These are phyloP conservation scores for Phaffia australis DNA, from an alignment of 768 basidiomycete species.

Conservation along the genomic window DNA sequence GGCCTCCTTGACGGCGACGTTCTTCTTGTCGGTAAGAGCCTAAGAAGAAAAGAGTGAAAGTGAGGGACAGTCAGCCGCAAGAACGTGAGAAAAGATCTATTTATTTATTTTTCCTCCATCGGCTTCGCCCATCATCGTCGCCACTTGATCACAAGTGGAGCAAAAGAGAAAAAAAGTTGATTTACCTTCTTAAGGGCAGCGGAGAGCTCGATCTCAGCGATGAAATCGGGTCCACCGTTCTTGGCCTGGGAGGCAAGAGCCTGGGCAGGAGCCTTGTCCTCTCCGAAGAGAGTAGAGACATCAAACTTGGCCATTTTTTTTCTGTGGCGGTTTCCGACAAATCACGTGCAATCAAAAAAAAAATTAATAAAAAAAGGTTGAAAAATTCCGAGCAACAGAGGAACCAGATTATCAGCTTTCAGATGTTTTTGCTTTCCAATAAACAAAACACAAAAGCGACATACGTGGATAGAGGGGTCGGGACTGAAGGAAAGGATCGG, in stretches of 20 bases:
- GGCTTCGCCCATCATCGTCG: background rate
- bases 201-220: conserved; percentile 57
- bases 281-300: conserved; percentile 23
- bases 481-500: too few relatives aligned
- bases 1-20: conserved; percentile 77
- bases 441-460: too few relatives aligned
- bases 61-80: background rate
- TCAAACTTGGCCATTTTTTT: conserved; percentile 11
- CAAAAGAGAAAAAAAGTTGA: background rate
- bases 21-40: conserved; percentile 92
- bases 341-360: too few relatives aligned
- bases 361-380: too few relatives aligned
- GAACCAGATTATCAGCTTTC: too few relatives aligned
- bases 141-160: background rate
- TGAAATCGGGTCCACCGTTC: conserved; percentile 72
- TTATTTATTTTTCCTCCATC: background rate
- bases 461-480: too few relatives aligned
- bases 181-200: conserved; percentile 57
- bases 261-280: conserved; percentile 47
- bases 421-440: too few relatives aligned
- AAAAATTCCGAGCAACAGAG: too few relatives aligned
- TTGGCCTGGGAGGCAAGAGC: conserved; percentile 61
- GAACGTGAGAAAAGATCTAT: background rate
- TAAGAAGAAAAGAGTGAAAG: conserved; percentile 14
- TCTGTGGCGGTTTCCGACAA: too few relatives aligned